These are phyloP conservation scores for Metschnikowia corniflorae DNA, from an alignment of 805 yeast species.

Conservation along the genomic window DNA sequence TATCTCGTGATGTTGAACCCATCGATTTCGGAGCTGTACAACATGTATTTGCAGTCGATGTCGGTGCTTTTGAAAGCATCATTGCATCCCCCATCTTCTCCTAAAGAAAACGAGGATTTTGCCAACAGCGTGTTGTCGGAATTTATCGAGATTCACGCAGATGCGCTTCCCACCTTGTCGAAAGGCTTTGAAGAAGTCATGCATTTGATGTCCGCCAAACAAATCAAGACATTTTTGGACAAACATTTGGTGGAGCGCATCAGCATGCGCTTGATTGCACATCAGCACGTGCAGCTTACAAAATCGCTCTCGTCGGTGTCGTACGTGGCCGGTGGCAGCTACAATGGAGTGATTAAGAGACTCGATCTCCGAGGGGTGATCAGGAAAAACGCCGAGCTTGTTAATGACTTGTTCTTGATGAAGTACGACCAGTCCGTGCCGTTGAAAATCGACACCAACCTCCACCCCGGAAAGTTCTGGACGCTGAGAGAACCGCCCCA, in stretches of 20 bases:
- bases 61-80: slow-evolving; percentile 33
- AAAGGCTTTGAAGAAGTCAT: slow-evolving; percentile 74
- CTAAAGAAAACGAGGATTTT: slow-evolving; percentile 53
- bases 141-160: slow-evolving; percentile 74
- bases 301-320: slow-evolving; percentile 34
- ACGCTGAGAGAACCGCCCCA: slow-evolving; percentile 19
- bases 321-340: slow-evolving; percentile 55
- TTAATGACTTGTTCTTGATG: slow-evolving; percentile 76
- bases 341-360: slow-evolving; percentile 55
- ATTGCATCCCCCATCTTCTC: slow-evolving; percentile 38
- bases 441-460: slow-evolving; percentile 48
- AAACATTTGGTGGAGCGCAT: slow-evolving; percentile 79
- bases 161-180: slow-evolving; percentile 77
- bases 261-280: slow-evolving; percentile 79
- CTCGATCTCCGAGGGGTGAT: slow-evolving; percentile 63
- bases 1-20: slow-evolving; percentile 86
- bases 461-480: slow-evolving; percentile 28
- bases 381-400: slow-evolving; percentile 64
- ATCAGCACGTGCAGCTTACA: slow-evolving; percentile 73
- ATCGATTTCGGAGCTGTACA: slow-evolving; percentile 72
- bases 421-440: slow-evolving; percentile 77
- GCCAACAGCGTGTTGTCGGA: slow-evolving; percentile 46
- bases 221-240: slow-evolving; percentile 64
- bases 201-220: slow-evolving; percentile 41
- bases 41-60: slow-evolving; percentile 69